Evolutionary conservation across 805 yeast species (phyloP), one percentile per base, ranked within the genome.

Genomic region (Clavispora asparagi): DNA sequence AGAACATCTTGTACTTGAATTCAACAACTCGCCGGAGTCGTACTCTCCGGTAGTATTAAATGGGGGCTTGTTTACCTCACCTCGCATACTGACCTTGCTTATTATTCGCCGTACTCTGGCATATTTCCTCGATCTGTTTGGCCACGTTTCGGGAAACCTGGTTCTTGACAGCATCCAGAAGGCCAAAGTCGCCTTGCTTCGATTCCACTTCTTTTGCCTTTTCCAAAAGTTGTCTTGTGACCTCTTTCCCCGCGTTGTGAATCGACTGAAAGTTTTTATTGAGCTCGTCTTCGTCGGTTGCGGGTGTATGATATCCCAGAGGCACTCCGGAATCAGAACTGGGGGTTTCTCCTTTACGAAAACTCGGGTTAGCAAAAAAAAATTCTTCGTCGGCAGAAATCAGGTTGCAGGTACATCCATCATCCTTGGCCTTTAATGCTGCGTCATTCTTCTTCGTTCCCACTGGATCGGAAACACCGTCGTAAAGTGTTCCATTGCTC

Each of bases 231-330:
- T 65, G 65, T 43, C 64, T 55, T 11, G 67, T 62, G 28, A 66
- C 63, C 44, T 64, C 62, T 16, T 65, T 58, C 3, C 70, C 70
- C n/a, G 65, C 63, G 42, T 60, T 63, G 39, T 64, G 64, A 30
- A 66, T 63, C 7, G 62, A 52, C 3, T 60, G 55, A 12, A 54
- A 39, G 33, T 41, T 27, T 48, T 32, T 14, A 19, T 25, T 12
- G 36, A 46, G 41, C 6, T 32, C 42, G 6, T 29, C 35, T 19
- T 28, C 41, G 7, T 38, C 48, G 17, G 37, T 17, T 9, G 25
- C 39, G 17, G 45, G 39, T 29, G 29, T 36, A 8, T 41, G 47
- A 14, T 33, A 33, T 11, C 37, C 37, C 37, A 33, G 25, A 9
- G 25, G 25, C 32, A 12, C 32, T 5, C n/a, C 32, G 8, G 25